These are phyloP conservation scores for Elsinoe necatrix DNA, from an alignment of 2,329 filamentous ascomycete genomes.

Conservation along the genomic window DNA sequence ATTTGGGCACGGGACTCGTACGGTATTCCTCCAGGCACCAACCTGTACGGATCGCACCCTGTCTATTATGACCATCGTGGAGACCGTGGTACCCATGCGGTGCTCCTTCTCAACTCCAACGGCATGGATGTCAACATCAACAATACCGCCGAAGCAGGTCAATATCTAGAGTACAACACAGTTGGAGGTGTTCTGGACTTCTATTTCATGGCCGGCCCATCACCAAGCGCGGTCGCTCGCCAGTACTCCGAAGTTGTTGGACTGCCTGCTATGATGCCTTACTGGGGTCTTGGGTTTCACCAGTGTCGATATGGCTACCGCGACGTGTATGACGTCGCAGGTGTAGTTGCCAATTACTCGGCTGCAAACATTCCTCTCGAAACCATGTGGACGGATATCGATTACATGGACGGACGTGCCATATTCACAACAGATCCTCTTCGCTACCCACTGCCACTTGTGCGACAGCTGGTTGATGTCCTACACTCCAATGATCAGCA, in stretches of 20 bases:
- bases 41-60: constrained; percentile 66
- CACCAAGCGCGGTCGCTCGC: constrained; percentile 39
- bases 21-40: constrained; percentile 48
- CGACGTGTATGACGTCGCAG: constrained; percentile 57
- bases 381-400: constrained; percentile 63
- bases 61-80: constrained; percentile 67
- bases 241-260: constrained; percentile 46
- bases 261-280: constrained; percentile 42
- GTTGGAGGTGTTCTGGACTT: constrained; percentile 67
- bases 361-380: constrained; percentile 58
- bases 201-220: constrained; percentile 44
- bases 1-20: constrained; percentile 63
- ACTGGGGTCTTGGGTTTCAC: constrained; percentile 47
- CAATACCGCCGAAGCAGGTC: constrained; percentile 47
- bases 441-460: constrained; percentile 52
- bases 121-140: constrained; percentile 71
- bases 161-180: constrained; percentile 73
- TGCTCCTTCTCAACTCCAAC: constrained; percentile 64
- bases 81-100: constrained; percentile 49
- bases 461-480: constrained; percentile 57
- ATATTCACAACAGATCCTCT: constrained; percentile 59
- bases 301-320: constrained; percentile 42
- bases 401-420: constrained; percentile 38
- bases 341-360: constrained; percentile 60
- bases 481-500: constrained; percentile 37